Percentiles rank a stretch among this genome's conserved stretches.
Conservation (phyloP, 495 filamentous ascomycete species). For the Trichoderma gamsii region DNA sequence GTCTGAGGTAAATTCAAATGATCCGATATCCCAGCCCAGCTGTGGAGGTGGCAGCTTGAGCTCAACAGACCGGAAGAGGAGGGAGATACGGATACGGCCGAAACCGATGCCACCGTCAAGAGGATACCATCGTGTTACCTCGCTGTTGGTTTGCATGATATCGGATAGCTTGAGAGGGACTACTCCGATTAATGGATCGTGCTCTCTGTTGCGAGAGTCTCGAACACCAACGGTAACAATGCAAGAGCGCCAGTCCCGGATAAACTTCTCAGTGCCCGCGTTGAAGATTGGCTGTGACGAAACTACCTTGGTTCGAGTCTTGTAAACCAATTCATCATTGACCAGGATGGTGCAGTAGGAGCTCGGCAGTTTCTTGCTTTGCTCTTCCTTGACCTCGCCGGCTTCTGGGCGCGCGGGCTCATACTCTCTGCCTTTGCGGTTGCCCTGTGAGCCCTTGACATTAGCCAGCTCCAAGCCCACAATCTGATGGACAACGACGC, state of each 20-base stretch:
- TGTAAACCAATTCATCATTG: conserved; percentile 89
- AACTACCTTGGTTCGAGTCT: conserved; percentile 83
- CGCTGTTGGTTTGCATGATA: conserved; percentile 75
- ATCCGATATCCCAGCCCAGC: conserved; percentile 85
- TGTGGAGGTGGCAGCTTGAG: conserved; percentile 71
- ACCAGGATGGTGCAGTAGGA: conserved; percentile 86
- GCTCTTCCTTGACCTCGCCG: conserved; percentile 78
- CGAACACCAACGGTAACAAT: conserved; percentile 83
- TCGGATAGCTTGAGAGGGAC: conserved; percentile 83
- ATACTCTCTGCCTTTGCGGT: conserved; percentile 73
- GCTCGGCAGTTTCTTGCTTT: conserved; percentile 69
- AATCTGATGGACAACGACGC: conserved; percentile 85
- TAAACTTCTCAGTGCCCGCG: conserved; percentile 86
- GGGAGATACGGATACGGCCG: conserved; percentile 80
- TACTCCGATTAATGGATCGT: conserved; percentile 90
- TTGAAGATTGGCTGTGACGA: conserved; percentile 95
- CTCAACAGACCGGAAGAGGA: conserved; percentile 82
- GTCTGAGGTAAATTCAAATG: conserved; percentile 75
- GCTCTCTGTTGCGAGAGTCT: conserved; percentile 80
- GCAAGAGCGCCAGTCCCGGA: conserved; percentile 87
- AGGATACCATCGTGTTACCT: conserved; percentile 58
- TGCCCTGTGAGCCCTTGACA: conserved; percentile 63
- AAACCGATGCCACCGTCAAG: conserved; percentile 66
- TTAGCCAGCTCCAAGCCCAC: conserved; percentile 87
- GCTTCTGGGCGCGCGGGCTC: conserved; percentile 80